Conservation (phyloP, 805 yeast genomes). For the Geotrichum ghanense region DNA sequence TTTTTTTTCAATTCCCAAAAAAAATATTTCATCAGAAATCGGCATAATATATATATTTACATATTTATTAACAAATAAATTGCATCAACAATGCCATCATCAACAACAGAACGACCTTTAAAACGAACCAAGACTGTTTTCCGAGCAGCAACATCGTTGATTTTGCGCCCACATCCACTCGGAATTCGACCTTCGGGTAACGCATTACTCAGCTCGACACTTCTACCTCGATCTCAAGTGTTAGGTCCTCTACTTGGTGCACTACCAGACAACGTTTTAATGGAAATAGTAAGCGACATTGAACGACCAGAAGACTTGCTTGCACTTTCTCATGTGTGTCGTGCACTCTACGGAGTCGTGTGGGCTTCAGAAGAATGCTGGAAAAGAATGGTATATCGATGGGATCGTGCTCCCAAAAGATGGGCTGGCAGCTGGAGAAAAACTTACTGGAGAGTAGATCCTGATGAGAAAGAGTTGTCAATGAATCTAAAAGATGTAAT, state of each 20-base stretch:
- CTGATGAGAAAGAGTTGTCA: constrained; percentile 30
- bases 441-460: constrained; percentile 34
- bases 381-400: constrained; percentile 45
- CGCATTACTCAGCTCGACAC: constrained; percentile 2
- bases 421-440: constrained; percentile 84
- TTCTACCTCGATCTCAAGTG: constrained; percentile 21
- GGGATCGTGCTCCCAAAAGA: constrained; percentile 21
- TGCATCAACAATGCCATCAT: no score
- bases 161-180: neutral
- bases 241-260: constrained; percentile 41
- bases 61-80: no score
- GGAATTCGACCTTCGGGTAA: constrained; percentile 5
- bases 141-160: neutral
- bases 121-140: neutral
- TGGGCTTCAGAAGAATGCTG: constrained; percentile 67
- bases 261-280: constrained; percentile 54
- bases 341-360: constrained; percentile 57
- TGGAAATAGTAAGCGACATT: constrained; percentile 40
- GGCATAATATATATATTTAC: no score
- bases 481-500: constrained; percentile 36
- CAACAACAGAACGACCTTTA: no score
- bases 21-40: no score
- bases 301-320: constrained; percentile 37
- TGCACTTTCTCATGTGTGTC: constrained; percentile 46
- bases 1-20: no score